Percentiles rank a stretch among this genome's conserved stretches.
Conservation (phyloP, 148 eudicot species). For the Agrostemma githago region DNA sequence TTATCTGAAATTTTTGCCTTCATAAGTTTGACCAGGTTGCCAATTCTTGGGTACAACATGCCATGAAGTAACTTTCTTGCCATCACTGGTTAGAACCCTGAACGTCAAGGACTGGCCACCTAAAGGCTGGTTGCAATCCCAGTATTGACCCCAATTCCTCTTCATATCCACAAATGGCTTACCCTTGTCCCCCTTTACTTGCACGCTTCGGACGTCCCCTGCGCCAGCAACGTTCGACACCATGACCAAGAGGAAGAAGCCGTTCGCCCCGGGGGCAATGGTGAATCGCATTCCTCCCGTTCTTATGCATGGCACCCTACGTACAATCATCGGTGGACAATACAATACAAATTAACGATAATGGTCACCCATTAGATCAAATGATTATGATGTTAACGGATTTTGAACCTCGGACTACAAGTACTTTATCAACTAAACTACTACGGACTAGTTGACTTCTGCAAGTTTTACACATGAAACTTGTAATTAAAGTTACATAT, state of each 20-base stretch:
- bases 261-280: conserved; percentile 41
- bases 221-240: conserved; percentile 76
- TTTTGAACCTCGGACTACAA: no score
- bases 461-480: no score
- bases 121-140: conserved; percentile 42
- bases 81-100: conserved; percentile 48
- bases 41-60: conserved; percentile 38
- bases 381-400: background rate
- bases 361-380: no score
- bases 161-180: conserved; percentile 44
- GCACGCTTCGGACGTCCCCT: conserved; percentile 48
- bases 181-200: conserved; percentile 42
- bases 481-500: no score
- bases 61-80: conserved; percentile 43
- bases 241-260: conserved; percentile 43
- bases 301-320: conserved; percentile 67
- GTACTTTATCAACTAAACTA: no score
- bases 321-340: no score
- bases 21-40: conserved; percentile 64
- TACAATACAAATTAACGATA: no score
- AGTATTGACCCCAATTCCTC: conserved; percentile 65
- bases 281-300: conserved; percentile 66
- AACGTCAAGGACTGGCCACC: conserved; percentile 50
- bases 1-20: conserved; percentile 48
- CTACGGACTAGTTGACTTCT: no score